Evolutionary conservation across 1,284 basidiomycete genomes (phyloP).

Genomic region (Athelia psychrophila): DNA sequence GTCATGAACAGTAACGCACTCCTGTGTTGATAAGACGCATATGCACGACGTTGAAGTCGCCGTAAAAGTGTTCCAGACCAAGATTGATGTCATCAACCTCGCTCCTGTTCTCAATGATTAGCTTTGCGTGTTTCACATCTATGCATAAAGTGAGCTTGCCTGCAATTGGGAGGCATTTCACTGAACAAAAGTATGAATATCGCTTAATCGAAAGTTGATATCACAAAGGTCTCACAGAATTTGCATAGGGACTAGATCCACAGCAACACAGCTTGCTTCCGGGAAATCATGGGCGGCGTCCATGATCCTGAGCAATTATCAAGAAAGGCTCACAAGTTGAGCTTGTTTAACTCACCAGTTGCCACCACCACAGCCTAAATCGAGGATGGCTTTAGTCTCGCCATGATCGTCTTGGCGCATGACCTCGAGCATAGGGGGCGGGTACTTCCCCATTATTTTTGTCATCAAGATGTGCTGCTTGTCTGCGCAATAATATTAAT

Average conservation of each 20-base stretch:
- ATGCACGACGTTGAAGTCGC: conserved; percentile 73
- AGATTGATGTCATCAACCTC: conserved; percentile 83
- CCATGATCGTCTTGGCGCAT: conserved; percentile 57
- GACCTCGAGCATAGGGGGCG: conserved; percentile 50
- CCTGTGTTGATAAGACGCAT: conserved; percentile 66
- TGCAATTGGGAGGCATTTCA: conserved; percentile 65
- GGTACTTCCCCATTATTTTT: conserved; percentile 59
- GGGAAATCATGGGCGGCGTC: conserved; percentile 73
- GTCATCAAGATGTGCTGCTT: conserved; percentile 66
- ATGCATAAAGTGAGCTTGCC: conserved; percentile 34
- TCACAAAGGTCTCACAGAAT: conserved; percentile 42
- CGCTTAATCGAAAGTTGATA: not conserved
- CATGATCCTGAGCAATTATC: conserved; percentile 55
- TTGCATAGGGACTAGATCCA: conserved; percentile 78
- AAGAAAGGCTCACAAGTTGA: conserved; percentile 5
- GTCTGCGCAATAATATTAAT: conserved; percentile 38
- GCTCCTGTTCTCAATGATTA: conserved; percentile 42
- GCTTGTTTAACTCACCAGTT: conserved; percentile 50
- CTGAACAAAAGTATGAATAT: conserved; percentile 25
- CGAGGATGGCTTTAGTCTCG: conserved; percentile 61
- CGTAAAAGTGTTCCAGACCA: conserved; percentile 76
- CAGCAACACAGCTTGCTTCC: conserved; percentile 62
- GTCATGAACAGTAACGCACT: conserved; percentile 29
- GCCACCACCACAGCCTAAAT: conserved; percentile 77
- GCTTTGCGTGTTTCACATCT: conserved; percentile 6